Base-by-base conservation (phyloP, 2,329 filamentous ascomycete genomes). In the Teratosphaeria destructans region DNA sequence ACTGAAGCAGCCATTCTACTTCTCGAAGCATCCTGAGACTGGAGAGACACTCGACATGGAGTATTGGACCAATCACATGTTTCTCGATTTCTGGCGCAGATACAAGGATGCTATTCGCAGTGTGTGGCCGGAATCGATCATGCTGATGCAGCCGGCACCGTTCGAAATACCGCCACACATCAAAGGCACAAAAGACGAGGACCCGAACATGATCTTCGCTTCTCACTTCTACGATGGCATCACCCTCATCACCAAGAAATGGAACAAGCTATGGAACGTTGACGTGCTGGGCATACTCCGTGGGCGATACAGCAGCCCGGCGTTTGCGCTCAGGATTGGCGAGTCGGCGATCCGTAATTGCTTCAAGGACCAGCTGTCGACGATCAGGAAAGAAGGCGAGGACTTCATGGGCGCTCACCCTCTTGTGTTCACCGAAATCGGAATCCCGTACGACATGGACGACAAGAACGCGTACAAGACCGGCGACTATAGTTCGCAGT, bases 381-480 rank as follows among this genome's bases (percentile, higher is more conserved):
- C 87, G 0, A 88, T 99, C 57, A 82, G 86, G 56, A 82, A 95
- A 65, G 94, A 99, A 74, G 95, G 93, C 0, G 76, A 88, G n/a
- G 87, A 95, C 59, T 85, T 90, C 61, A 90, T 91, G 79, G 94
- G 94, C 23, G 85, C 88, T 26, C 92, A 95, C 67, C 94, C 94
- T 0, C 90, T 91, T 66, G 76, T 99, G 4, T 85, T 96, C 73
- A 95, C 90, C 0, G 94, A 99, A 71, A 97, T 97, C 68, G 94
- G 94, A 7, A 96, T 99, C 60, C 94, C 94, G 0, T 99, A 96
- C 71, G 94, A 99, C 71, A 97, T 99, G 95, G 93, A 99, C 70
- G 86, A 96, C 65, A 92, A 96, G 74, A 81, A 94, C 69, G 94
- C 94, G 0, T 99, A 99, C 76, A 89, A 90, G 75, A 96, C 90